phyloP scores from a whole-genome alignment of 1,284 basidiomycete genomes.

The Erythrobasidium hasegawianum region DNA sequence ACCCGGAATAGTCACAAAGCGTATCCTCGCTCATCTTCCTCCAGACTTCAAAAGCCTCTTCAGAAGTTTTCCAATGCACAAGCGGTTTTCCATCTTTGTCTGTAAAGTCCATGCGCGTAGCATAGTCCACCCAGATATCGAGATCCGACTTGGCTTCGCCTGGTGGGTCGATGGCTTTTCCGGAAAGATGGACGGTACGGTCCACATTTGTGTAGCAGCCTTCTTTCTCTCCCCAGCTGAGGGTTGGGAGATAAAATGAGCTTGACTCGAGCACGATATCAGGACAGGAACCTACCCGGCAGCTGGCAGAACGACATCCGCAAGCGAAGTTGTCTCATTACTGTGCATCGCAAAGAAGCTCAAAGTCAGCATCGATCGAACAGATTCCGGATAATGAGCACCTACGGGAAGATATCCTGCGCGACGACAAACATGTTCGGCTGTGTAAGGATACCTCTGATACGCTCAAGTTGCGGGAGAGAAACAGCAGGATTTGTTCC shows the following conservation, averaged over 20 bases:
- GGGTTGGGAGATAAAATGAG: too few species aligned
- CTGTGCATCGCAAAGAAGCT: too few species aligned
- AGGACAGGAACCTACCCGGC: constrained; percentile 23
- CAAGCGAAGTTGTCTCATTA: constrained; percentile 16
- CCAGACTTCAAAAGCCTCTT: constrained; percentile 22
- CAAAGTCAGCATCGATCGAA: too few species aligned
- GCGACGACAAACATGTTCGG: constrained; percentile 12
- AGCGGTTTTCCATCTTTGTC: constrained; percentile 13
- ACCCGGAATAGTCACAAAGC: constrained; percentile 25
- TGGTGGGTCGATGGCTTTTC: constrained; percentile 18
- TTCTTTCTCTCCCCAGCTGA: constrained; percentile 16
- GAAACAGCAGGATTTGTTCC: constrained; percentile 24
- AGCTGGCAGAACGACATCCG: constrained; percentile 22
- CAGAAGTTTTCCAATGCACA: constrained; percentile 17
- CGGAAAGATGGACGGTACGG: constrained; percentile 23
- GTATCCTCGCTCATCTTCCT: constrained; percentile 8
- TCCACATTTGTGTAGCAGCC: constrained; percentile 21
- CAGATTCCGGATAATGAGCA: not conserved
- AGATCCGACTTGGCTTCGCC: constrained; percentile 17
- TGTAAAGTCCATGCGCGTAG: constrained; percentile 19
- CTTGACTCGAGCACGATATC: too few species aligned
- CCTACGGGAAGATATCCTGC: constrained; percentile 27
- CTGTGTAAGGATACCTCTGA: constrained; percentile 10
- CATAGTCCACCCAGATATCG: constrained; percentile 19
- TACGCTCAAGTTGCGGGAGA: constrained; percentile 5